Base-by-base conservation (phyloP, 116 monocot species). In the Iris pallida region DNA sequence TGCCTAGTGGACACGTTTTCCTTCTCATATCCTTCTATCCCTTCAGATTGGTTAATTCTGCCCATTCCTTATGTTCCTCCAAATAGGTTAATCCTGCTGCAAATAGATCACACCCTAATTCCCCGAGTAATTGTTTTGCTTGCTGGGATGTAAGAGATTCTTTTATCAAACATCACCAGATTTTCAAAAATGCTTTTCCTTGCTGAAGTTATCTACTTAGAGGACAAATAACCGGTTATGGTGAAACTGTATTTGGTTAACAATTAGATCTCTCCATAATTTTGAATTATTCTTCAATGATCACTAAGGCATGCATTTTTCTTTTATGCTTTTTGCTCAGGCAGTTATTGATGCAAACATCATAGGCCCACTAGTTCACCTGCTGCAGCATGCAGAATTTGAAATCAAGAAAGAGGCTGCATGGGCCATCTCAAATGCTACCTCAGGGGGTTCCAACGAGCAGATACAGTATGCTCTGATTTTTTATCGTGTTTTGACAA, bases 371-470 rank as follows among this genome's bases (percentile, higher is more conserved):
- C 73, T 90, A 11, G 70, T 90, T 48, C 53, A 63, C 40, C 62
- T 81, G 40, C 55, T 82, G 20, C 72, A 78, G 64, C 57, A 74
- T 73, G 80, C 80, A 4, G 83, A 86, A 63, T 72, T 73, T 20
- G 78, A 78, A 47, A 73, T 86, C 40, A 86, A 82, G 57, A 82
- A 68, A 56, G 90, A 90, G 54, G 82, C 78, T 75, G 82, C 83
- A 44, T 86, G 83, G 86, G 85, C 76, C 54, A 81, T 86, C 63
- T 78, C 81, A 63, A 90, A 90, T 73, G 83, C 81, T 43, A 79
- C 78, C 0, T 75, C 68, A n/a, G 76, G 75, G 10, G 83, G 83
- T 59, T 78, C 83, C 20, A 48, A 13, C 57, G 83, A 83, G 42
- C 86, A 90, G 55, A 82, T 83, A 43, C 76, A 78, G 85, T 86